phyloP scores from a whole-genome alignment of 1,284 basidiomycete genomes.

The Boletellus sp. region DNA sequence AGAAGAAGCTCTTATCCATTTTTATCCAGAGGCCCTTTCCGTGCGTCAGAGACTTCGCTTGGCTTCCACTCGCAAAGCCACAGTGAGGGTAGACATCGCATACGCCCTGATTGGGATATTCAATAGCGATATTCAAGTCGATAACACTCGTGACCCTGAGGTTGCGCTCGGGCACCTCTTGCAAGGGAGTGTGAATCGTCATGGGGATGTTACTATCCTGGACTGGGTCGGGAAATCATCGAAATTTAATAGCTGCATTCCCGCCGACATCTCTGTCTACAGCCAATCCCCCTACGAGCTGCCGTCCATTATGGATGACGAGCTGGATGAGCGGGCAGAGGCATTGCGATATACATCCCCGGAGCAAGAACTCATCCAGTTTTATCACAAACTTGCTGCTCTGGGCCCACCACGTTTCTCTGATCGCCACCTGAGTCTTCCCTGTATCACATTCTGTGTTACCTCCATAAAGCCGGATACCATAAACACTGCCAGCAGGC shows the following conservation, averaged over 20 bases:
- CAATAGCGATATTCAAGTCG: slow-evolving; percentile 7
- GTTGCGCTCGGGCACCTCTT: slow-evolving; percentile 13
- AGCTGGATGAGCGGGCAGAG: too few species aligned
- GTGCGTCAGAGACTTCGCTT: slow-evolving; percentile 10
- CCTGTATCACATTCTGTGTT: slow-evolving; percentile 14
- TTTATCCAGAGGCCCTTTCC: slow-evolving; percentile 2
- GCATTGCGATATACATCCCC: too few species aligned
- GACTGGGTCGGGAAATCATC: slow-evolving; percentile 20
- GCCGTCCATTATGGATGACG: too few species aligned
- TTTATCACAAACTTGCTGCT: too few species aligned
- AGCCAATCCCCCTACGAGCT: too few species aligned
- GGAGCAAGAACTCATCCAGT: too few species aligned
- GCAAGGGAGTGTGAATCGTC: slow-evolving; percentile 11
- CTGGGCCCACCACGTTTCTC: neutral
- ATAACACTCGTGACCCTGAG: slow-evolving; percentile 3
- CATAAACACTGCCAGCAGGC: too few species aligned
- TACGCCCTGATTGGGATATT: slow-evolving; percentile 19
- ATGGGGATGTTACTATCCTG: slow-evolving; percentile 7
- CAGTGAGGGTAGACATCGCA: slow-evolving; percentile 8
- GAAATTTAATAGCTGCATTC: slow-evolving; percentile 14
- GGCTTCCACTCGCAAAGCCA: slow-evolving; percentile 15
- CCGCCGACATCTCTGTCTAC: slow-evolving; percentile 10
- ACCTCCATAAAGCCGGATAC: neutral
- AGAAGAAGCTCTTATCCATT: too few species aligned
- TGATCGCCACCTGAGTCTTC: slow-evolving; percentile 7